Base-by-base conservation (phyloP, 257 asterid genomes). In the Leptodermis oblonga region DNA sequence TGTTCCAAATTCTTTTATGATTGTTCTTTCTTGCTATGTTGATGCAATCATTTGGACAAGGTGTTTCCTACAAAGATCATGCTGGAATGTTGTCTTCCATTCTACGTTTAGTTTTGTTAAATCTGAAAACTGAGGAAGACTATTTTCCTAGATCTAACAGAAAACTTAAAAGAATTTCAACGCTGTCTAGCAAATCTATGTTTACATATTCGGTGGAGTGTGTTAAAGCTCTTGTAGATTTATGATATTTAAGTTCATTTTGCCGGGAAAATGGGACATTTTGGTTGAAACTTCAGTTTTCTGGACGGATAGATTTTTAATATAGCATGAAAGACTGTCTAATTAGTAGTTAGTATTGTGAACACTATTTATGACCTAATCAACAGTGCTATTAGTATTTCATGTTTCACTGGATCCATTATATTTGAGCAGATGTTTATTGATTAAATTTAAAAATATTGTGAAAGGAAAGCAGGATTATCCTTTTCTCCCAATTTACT, bases 71-170 rank as follows among this genome's bases (percentile, higher is more conserved):
- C 15, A 10, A 20, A n/a, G 28, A 25, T 37, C 26, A 28, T 23
- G 41, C 42, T 56, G 56, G 73, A 42, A 61, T 15, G 41, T 22
- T 5, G 17, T 52, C 60, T 68, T 22, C 31, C 61, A 48, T 67
- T 67, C 3, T 41, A 13, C 15, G 12, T 43, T 43, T 43, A 3
- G 48, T 43, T 43, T 43, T 3, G 1, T 43, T 13, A 3, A 43
- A 43, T 46, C 14, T 46, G 12, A 46, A 46, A 12, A 46, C 2
- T 46, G 52, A 13, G 52, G 46, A 25, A 34, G n/a, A 23, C 26
- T 8, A n/a, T 37, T 18, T 39, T 46, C n/a, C 45, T 36, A 43
- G 0, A 37, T n/a, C 5, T 4, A 4, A 31, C 25, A 33, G 20
- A 20, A 41, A 51, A 25, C n/a, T n/a, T n/a, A 3, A 10, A 42